Evolutionary conservation across 2,329 filamentous ascomycete genomes (phyloP), one percentile per base, ranked within the genome.

Genomic region (Botrytis aclada): DNA sequence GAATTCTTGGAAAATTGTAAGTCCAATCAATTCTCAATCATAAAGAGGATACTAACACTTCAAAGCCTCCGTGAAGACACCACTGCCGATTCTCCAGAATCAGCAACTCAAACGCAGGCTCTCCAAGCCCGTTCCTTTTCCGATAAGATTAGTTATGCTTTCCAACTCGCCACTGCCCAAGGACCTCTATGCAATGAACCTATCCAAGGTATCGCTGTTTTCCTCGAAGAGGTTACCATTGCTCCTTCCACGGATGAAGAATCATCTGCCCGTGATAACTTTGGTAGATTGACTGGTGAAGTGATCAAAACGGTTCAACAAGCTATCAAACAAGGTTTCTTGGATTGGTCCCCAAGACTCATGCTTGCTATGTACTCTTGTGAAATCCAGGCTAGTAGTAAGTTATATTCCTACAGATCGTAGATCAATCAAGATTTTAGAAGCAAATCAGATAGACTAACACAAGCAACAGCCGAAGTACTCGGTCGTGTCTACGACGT

Each of bases 281-380:
- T 94, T 25, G 92, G 93, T 78, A 92, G 95, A 3, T 85, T 98
- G 0, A 98, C 95, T 0, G 94, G 96, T 75, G 96, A 98, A 83
- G 89, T 97, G 62, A 97, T 99, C 84, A 94, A 94, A 82, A 92
- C 93, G 0, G 90, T 95, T 29, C 93, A 95, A 77, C 90, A 93
- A 63, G 88, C 91, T n/a, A 94, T 99, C 74, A 89, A 91, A 69
- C 86, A 91, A 76, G 95, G 91, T 34, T 97, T 98, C 85, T 85
- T 98, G 29, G 96, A 98, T 85, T 99, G 96, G 96, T 95, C 92
- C 56, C 93, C 96, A 0, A 90, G 96, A n/a, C 88, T 99, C 77
- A 89, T 98, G 84, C 89, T 99, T 62, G 96, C 96, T 69, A 98
- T 98, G 94, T 99, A 99, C 85, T 94, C 90, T 72, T 97, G 95